Evolutionary conservation across 2,329 filamentous ascomycete species (phyloP).

Genomic region (Teratosphaeriaceae sp.): DNA sequence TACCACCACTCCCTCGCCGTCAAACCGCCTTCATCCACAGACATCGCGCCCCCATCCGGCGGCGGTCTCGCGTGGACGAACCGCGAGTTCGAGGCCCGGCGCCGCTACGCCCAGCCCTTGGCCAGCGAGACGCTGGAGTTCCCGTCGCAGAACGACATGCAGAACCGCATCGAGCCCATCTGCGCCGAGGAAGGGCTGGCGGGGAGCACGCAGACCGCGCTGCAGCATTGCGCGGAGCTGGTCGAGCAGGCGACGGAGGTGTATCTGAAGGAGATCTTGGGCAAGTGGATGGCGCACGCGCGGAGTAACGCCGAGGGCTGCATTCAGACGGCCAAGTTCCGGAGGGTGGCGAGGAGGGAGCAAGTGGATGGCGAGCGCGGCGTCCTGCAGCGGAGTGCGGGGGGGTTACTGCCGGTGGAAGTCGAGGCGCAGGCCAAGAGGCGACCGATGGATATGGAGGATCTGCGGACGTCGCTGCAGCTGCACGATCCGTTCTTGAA

Average conservation of each 20-base stretch:
- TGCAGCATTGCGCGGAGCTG: slow-evolving; percentile 49
- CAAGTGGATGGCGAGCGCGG: slow-evolving; percentile 68
- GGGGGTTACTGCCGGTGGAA: slow-evolving; percentile 73
- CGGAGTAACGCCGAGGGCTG: slow-evolving; percentile 48
- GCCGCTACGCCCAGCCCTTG: slow-evolving; percentile 57
- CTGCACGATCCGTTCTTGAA: slow-evolving; percentile 70
- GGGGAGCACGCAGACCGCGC: slow-evolving; percentile 30
- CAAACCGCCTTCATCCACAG: slow-evolving; percentile 15
- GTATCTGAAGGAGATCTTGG: slow-evolving; percentile 56
- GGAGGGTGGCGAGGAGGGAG: slow-evolving; percentile 65
- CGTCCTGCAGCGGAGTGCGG: slow-evolving; percentile 66
- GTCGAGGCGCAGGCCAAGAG: slow-evolving; percentile 67
- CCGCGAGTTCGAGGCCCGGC: slow-evolving; percentile 59
- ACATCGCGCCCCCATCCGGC: slow-evolving; percentile 17
- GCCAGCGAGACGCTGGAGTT: slow-evolving; percentile 58
- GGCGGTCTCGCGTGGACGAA: slow-evolving; percentile 33
- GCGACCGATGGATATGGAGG: slow-evolving; percentile 66
- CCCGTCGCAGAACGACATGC: slow-evolving; percentile 51
- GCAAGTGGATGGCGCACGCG: slow-evolving; percentile 48
- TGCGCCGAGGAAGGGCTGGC: slow-evolving; percentile 58
- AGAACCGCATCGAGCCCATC: slow-evolving; percentile 56
- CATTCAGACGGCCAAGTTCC: slow-evolving; percentile 74
- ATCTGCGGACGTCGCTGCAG: slow-evolving; percentile 68
- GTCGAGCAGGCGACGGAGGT: slow-evolving; percentile 57
- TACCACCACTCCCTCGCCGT: slow-evolving; percentile 25